A percentile compares a stretch with the other conserved stretches of the same genome.
Conservation (phyloP, 2,329 filamentous ascomycete genomes). For the Alternaria atra region DNA sequence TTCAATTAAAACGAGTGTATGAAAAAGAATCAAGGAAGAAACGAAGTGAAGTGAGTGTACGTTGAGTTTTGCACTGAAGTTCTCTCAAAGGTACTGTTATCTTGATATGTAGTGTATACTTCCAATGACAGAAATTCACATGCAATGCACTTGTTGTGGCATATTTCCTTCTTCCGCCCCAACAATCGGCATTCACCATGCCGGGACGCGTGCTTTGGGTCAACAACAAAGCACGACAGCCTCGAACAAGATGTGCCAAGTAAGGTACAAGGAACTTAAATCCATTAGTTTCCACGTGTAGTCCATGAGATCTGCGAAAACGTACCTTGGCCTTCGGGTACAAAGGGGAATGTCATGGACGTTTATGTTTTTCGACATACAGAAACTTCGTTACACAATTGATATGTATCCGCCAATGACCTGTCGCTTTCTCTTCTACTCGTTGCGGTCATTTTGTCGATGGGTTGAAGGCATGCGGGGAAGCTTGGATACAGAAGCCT, state of each 20-base stretch:
- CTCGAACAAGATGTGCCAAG: slow-evolving; percentile 1
- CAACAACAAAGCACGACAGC: background rate
- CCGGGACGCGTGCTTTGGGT: background rate
- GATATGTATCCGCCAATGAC: background rate
- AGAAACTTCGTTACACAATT: background rate
- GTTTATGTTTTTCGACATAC: background rate
- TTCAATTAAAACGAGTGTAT: background rate
- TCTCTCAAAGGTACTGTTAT: background rate
- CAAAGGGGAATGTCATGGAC: background rate
- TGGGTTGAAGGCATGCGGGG: background rate
- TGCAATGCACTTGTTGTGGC: slow-evolving; percentile 2
- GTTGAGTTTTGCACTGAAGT: background rate
- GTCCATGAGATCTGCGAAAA: slow-evolving; percentile 5
- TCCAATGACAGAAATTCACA: background rate
- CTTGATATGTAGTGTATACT: background rate
- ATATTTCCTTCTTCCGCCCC: slow-evolving; percentile 3
- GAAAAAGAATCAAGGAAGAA: background rate
- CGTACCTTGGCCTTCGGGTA: background rate
- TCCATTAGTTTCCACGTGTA: background rate
- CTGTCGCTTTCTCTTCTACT: background rate
- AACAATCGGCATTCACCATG: slow-evolving; percentile 2
- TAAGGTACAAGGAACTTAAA: background rate
- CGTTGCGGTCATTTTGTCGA: background rate
- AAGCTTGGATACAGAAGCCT: background rate
- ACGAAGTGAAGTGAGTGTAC: background rate